phyloP scores from a whole-genome alignment of 768 basidiomycete species.

The Trametes meyenii region DNA sequence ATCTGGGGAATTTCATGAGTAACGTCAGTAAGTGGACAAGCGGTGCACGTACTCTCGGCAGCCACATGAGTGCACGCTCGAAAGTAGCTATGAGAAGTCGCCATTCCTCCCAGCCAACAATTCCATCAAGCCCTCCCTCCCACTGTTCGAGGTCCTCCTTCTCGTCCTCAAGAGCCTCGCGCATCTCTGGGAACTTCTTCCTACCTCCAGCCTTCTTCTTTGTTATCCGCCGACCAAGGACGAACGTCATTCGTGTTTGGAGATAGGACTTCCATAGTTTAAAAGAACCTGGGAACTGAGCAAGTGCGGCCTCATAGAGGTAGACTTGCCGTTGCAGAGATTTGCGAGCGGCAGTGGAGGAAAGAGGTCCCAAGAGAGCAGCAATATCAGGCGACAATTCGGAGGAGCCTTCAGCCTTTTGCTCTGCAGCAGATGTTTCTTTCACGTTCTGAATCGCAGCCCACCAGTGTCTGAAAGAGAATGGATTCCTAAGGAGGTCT shows the following conservation, averaged over 20 bases:
- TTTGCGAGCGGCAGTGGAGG: slow-evolving; percentile 69
- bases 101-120: slow-evolving; percentile 98
- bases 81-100: slow-evolving; percentile 82
- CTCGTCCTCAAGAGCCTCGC: slow-evolving; percentile 86
- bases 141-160: slow-evolving; percentile 79
- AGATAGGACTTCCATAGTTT: slow-evolving; percentile 97
- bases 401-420: slow-evolving; percentile 57
- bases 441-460: slow-evolving; percentile 75
- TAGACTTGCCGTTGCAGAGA: slow-evolving; percentile 85
- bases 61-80: slow-evolving; percentile 93
- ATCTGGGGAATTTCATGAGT: slow-evolving; percentile 51
- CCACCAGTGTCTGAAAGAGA: slow-evolving; percentile 94
- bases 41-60: slow-evolving; percentile 71
- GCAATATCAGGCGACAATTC: slow-evolving; percentile 53
- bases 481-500: slow-evolving; percentile 88
- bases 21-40: background rate
- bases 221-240: slow-evolving; percentile 72
- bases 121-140: slow-evolving; percentile 82
- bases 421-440: slow-evolving; percentile 60
- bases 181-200: slow-evolving; percentile 92
- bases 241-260: slow-evolving; percentile 78
- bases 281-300: slow-evolving; percentile 86
- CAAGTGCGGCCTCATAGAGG: slow-evolving; percentile 92
- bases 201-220: slow-evolving; percentile 83
- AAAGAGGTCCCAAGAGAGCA: slow-evolving; percentile 76